Conservation (phyloP, 1,139 yeast species). For the Saccharomyces pastorianus region DNA sequence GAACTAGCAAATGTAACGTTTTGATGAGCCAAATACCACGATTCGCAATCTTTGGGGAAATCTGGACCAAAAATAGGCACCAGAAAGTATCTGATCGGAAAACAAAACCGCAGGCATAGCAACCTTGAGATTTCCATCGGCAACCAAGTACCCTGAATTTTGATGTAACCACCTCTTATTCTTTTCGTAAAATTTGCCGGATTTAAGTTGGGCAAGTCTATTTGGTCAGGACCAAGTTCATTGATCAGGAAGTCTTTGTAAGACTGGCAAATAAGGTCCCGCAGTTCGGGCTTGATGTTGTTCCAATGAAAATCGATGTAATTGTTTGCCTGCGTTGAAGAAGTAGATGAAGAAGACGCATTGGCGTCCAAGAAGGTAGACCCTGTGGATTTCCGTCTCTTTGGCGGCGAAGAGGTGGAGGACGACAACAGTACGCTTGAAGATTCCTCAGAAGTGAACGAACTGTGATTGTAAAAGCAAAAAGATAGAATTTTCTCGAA, state of each 20-base stretch:
- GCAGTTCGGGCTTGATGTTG: slow-evolving; percentile 17
- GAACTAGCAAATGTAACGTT: background rate
- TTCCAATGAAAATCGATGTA: slow-evolving; percentile 31
- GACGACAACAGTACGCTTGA: background rate
- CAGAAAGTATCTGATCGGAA: slow-evolving; percentile 63
- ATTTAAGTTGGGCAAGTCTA: slow-evolving; percentile 7
- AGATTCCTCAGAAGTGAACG: background rate
- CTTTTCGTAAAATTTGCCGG: slow-evolving; percentile 36
- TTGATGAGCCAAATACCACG: background rate
- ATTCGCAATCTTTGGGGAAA: slow-evolving; percentile 59
- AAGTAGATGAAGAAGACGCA: background rate
- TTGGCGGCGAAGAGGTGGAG: background rate
- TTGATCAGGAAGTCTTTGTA: background rate
- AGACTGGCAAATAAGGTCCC: slow-evolving; percentile 43
- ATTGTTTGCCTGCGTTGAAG: slow-evolving; percentile 2
- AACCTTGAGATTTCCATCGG: slow-evolving; percentile 63
- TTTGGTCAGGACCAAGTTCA: background rate
- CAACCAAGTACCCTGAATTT: slow-evolving; percentile 94
- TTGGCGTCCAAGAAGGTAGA: background rate
- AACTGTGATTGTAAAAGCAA: slow-evolving; percentile 1
- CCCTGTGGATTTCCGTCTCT: background rate
- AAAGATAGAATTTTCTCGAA: slow-evolving; percentile 7
- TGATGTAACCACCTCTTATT: slow-evolving; percentile 84
- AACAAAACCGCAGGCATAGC: slow-evolving; percentile 71
- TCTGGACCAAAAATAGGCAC: slow-evolving; percentile 72